phyloP scores from a whole-genome alignment of 176 grass and related monocot species.

The Tillandsia leiboldiana region DNA sequence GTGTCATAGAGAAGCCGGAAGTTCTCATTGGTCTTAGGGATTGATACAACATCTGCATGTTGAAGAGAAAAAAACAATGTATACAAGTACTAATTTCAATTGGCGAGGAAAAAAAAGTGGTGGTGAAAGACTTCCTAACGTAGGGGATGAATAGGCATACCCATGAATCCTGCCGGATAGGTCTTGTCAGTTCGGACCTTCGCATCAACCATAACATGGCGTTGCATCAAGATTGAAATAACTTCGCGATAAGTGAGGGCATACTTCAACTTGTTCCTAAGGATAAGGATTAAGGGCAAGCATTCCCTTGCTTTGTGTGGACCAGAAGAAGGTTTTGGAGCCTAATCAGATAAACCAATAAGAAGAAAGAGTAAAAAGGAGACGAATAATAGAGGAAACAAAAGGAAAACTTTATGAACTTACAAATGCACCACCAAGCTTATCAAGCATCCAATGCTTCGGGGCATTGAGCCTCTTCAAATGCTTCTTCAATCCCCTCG shows the following conservation, averaged over 20 bases:
- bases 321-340: neutral
- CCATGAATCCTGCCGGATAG: conserved; percentile 4
- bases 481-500: conserved; percentile 5
- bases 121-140: neutral
- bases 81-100: neutral
- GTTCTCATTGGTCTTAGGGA: conserved; percentile 24
- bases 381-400: neutral
- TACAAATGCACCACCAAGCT: conserved; percentile 1
- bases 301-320: neutral
- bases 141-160: neutral
- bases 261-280: neutral
- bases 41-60: conserved; percentile 21
- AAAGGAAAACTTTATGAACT: neutral
- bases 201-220: neutral
- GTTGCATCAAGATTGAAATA: conserved; percentile 1
- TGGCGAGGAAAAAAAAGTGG: neutral
- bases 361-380: neutral
- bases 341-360: neutral
- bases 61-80: neutral
- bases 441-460: conserved; percentile 1
- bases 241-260: conserved; percentile 1
- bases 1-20: conserved; percentile 27
- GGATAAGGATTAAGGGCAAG: conserved; percentile 1
- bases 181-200: conserved; percentile 5
- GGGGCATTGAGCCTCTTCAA: conserved; percentile 3